Evolutionary conservation across 352 stramenopile genomes (phyloP).

Genomic region (Pythium plurisporium): DNA sequence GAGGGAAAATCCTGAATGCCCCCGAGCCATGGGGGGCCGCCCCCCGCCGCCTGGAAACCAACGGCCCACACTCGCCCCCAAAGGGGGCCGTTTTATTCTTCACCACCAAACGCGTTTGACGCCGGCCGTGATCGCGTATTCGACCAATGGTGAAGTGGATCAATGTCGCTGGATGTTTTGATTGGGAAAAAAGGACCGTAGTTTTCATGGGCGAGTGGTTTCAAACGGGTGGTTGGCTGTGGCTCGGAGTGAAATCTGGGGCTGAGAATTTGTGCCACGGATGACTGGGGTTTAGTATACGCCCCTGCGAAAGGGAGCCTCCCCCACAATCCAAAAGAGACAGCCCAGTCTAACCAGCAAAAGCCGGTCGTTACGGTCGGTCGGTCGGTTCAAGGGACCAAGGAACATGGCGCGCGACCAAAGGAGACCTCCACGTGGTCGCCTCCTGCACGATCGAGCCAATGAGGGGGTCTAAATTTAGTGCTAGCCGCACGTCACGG

Average conservation of each 20-base stretch:
- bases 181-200: constrained; percentile 44
- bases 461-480: constrained; percentile 5
- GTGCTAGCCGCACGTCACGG: background rate
- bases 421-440: no score
- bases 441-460: no score
- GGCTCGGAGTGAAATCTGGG: constrained; percentile 23
- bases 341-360: constrained; percentile 16
- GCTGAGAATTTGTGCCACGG: constrained; percentile 20
- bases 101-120: constrained; percentile 47
- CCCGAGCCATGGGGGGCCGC: background rate
- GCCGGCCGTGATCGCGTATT: constrained; percentile 7
- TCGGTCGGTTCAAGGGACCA: background rate
- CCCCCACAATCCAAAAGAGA: background rate
- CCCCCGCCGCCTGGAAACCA: constrained; percentile 3
- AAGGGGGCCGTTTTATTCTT: constrained; percentile 30
- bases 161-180: background rate
- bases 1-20: constrained; percentile 85
- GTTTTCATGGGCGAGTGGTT: constrained; percentile 20
- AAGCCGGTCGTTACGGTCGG: constrained; percentile 15
- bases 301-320: constrained; percentile 19
- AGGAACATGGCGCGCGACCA: background rate
- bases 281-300: constrained; percentile 26
- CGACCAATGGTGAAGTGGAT: constrained; percentile 18
- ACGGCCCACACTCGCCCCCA: constrained; percentile 3
- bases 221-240: constrained; percentile 60